phyloP scores from a whole-genome alignment of 441 rosid species.

The Gossypium aridum region DNA sequence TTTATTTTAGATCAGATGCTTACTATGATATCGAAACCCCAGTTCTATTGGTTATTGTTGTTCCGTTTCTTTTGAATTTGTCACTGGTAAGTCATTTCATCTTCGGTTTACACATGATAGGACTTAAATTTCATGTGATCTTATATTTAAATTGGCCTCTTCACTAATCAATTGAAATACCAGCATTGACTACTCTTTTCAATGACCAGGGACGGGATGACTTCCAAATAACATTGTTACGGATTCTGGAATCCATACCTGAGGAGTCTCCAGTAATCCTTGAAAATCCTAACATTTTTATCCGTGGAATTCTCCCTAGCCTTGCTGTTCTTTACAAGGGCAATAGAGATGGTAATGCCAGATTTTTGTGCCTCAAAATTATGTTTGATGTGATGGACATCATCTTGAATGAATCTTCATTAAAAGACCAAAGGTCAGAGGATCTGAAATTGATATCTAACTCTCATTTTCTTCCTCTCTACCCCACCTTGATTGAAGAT shows the following conservation, averaged over 20 bases:
- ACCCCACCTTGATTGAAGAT: constrained; percentile 84
- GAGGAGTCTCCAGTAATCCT: constrained; percentile 62
- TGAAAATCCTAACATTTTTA: constrained; percentile 47
- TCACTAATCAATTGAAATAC: not conserved
- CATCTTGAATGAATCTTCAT: constrained; percentile 58
- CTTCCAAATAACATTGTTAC: constrained; percentile 86
- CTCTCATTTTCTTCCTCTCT: constrained; percentile 82
- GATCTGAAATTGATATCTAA: constrained; percentile 71
- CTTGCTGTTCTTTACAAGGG: constrained; percentile 74
- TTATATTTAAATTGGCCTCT: not conserved
- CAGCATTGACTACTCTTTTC: not conserved
- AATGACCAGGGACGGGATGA: constrained; percentile 79
- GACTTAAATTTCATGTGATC: not conserved
- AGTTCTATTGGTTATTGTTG: not conserved
- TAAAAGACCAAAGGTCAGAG: constrained; percentile 40
- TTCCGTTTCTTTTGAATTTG: not conserved
- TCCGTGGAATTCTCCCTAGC: constrained; percentile 72
- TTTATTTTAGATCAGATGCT: not conserved
- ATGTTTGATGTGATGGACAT: constrained; percentile 75
- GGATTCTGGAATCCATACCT: constrained; percentile 66
- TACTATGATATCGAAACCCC: not conserved
- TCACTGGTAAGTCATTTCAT: not conserved
- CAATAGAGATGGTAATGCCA: constrained; percentile 89
- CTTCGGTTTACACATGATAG: not conserved
- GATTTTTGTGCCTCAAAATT: constrained; percentile 89